phyloP scores from a whole-genome alignment of 768 basidiomycete genomes.

The Tulasnella sp. region DNA sequence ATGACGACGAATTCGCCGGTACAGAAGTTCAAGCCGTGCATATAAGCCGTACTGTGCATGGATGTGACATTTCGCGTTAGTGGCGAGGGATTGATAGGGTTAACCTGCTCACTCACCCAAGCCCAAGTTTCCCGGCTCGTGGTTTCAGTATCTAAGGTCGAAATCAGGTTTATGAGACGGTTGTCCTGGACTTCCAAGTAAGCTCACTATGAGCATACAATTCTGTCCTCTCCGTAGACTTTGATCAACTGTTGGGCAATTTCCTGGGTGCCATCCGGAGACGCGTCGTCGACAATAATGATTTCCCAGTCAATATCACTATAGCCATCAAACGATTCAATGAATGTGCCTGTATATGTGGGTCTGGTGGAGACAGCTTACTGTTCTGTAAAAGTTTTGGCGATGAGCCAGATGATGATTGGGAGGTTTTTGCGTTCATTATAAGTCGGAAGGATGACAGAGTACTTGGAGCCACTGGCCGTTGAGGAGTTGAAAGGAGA shows the following conservation, averaged over 20 bases:
- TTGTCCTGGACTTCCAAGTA: too few relatives aligned
- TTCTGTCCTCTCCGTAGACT: slow-evolving; percentile 75
- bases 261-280: slow-evolving; percentile 88
- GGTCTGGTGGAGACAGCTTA: slow-evolving; percentile 30
- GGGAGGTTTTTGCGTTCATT: slow-evolving; percentile 90
- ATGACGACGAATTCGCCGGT: slow-evolving; percentile 91
- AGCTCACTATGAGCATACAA: slow-evolving; percentile 51
- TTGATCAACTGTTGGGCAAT: slow-evolving; percentile 67
- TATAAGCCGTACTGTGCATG: slow-evolving; percentile 67
- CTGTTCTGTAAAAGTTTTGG: slow-evolving; percentile 66
- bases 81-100: background rate
- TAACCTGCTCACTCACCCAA: slow-evolving; percentile 64
- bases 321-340: slow-evolving; percentile 6
- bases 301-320: slow-evolving; percentile 78
- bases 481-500: background rate
- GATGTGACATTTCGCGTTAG: slow-evolving; percentile 1
- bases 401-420: slow-evolving; percentile 76
- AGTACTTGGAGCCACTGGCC: slow-evolving; percentile 45
- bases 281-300: slow-evolving; percentile 85
- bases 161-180: background rate
- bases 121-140: slow-evolving; percentile 80
- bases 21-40: slow-evolving; percentile 82
- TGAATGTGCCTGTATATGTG: background rate
- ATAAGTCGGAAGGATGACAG: slow-evolving; percentile 88
- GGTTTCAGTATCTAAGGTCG: slow-evolving; percentile 60